Evolutionary conservation across 305 asterid genomes (phyloP), one percentile per base, ranked within the genome.

Genomic region (Salvia sclarea): DNA sequence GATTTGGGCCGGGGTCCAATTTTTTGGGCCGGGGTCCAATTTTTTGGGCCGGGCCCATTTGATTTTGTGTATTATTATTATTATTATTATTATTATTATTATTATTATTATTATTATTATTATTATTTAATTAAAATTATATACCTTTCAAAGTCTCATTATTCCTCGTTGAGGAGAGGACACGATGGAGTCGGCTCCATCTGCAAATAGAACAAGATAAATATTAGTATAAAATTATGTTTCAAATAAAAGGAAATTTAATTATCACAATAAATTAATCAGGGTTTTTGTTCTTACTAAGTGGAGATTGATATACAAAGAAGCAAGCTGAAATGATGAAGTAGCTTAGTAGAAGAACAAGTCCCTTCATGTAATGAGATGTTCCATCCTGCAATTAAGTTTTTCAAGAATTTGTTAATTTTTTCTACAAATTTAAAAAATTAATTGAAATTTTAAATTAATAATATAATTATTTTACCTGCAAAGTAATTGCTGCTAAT

Each of bases 381-480:
- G 96, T 83, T 68, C 98, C 98, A 62, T 93, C 98, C 96, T 90
- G 86, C 28, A 80, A 79, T 16, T n/a, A n/a, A n/a, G n/a, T n/a
- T n/a, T 66, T 17, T 18, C 21, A 59, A 8, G 31, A 71, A 64
- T 38, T 37, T 48, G 14, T 14, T 16, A n/a, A 12, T 16, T 0
- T 1, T 5, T 30, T 6, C 10, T 53, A 48, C 5, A 60, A 9
- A 45, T 28, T 8, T 1, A 44, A 5, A 10, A 0, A 11, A 5
- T 25, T 24, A 33, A n/a, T n/a, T n/a, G n/a, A n/a, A n/a, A n/a
- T n/a, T n/a, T n/a, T n/a, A n/a, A n/a, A n/a, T n/a, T n/a, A n/a
- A 25, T 12, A 17, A 17, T 1, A 2, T 2, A 3, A 24, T 50
- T 8, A 18, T 2, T 24, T 33, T 67, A 93, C 96, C 92, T 86